phyloP scores from a whole-genome alignment of 306 rosid species.

The Carpinus fangiana region DNA sequence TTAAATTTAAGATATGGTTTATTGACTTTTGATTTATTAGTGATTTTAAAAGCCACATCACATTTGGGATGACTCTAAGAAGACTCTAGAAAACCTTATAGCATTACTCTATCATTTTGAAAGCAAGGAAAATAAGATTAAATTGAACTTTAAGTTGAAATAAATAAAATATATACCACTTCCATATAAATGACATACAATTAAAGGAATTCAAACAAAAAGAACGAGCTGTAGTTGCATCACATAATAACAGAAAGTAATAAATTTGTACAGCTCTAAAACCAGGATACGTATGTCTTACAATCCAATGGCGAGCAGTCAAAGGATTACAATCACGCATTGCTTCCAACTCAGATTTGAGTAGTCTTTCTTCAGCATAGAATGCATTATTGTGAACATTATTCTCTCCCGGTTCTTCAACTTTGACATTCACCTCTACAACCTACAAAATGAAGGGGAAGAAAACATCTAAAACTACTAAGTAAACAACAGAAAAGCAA shows the following conservation, averaged over 20 bases:
- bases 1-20: too few species aligned
- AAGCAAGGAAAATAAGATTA: background rate
- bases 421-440: constrained; percentile 78
- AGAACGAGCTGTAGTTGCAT: background rate
- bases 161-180: background rate
- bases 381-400: constrained; percentile 78
- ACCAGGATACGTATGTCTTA: constrained; percentile 41
- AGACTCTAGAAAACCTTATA: too few species aligned
- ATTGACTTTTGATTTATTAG: too few species aligned
- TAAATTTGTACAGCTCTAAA: constrained; percentile 1
- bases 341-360: constrained; percentile 72
- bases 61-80: too few species aligned
- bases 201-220: background rate
- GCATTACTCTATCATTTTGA: background rate
- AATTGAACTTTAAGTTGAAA: background rate
- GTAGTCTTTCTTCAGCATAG: constrained; percentile 75
- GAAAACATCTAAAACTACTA: constrained; percentile 9
- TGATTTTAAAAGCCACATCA: too few species aligned
- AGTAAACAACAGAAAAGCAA: constrained; percentile 8
- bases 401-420: constrained; percentile 77
- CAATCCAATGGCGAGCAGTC: constrained; percentile 88
- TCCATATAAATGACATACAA: background rate
- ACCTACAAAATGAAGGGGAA: constrained; percentile 46
- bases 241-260: background rate
- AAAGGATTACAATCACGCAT: constrained; percentile 79